These are phyloP conservation scores for Calonectria honghensis DNA, from an alignment of 2,329 filamentous ascomycete species.

Conservation along the genomic window DNA sequence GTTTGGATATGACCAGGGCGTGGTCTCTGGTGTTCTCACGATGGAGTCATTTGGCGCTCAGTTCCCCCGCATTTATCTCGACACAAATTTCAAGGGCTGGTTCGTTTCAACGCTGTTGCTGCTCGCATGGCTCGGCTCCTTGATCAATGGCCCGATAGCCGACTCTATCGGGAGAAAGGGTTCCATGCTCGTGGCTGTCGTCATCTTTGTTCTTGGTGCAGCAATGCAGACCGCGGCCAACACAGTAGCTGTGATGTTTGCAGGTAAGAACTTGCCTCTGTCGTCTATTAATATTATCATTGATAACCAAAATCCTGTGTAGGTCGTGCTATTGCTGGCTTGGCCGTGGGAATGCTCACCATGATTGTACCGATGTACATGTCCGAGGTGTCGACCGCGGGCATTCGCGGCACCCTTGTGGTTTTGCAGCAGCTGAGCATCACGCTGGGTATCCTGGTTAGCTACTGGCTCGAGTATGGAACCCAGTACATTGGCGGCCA, in stretches of 20 bases:
- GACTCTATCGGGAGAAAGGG: slow-evolving; percentile 60
- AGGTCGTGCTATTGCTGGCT: slow-evolving; percentile 66
- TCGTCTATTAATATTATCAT: background rate
- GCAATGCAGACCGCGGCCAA: slow-evolving; percentile 65
- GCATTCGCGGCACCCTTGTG: slow-evolving; percentile 68
- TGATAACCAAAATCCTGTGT: background rate
- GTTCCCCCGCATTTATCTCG: slow-evolving; percentile 61
- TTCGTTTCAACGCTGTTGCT: slow-evolving; percentile 70
- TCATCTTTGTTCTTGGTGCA: slow-evolving; percentile 64
- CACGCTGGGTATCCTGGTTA: slow-evolving; percentile 64
- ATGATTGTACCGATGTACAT: slow-evolving; percentile 67
- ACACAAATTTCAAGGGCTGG: slow-evolving; percentile 71
- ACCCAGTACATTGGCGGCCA: slow-evolving; percentile 65
- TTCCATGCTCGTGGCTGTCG: slow-evolving; percentile 60
- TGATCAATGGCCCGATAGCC: slow-evolving; percentile 64
- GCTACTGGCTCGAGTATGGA: slow-evolving; percentile 65
- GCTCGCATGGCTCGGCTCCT: slow-evolving; percentile 69
- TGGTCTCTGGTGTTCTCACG: slow-evolving; percentile 66
- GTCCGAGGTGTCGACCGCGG: slow-evolving; percentile 68
- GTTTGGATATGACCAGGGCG: slow-evolving; percentile 71
- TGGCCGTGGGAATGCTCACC: slow-evolving; percentile 64
- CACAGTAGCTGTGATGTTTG: slow-evolving; percentile 63
- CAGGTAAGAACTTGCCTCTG: slow-evolving; percentile 51
- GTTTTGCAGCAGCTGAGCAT: slow-evolving; percentile 65
- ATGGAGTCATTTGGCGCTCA: slow-evolving; percentile 65